These are phyloP conservation scores for Cronartium quercuum DNA, from an alignment of 1,284 basidiomycete species.

Conservation along the genomic window DNA sequence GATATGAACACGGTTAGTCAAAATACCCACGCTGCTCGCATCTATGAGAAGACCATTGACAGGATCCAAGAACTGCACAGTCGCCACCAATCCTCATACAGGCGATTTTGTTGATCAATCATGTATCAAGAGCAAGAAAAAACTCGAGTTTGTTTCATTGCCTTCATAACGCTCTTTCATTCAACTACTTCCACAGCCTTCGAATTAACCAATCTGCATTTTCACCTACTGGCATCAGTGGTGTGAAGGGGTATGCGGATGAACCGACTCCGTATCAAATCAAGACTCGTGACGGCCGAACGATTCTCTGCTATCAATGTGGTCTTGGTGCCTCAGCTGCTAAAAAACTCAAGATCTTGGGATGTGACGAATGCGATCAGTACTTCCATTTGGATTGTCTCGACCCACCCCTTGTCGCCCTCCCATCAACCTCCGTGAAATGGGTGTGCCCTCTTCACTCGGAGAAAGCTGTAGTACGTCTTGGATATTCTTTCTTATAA, in stretches of 20 bases:
- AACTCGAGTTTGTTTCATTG: neutral
- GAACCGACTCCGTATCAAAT: conserved; percentile 34
- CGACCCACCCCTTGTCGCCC: conserved; percentile 30
- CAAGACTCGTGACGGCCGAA: conserved; percentile 29
- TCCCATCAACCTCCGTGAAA: conserved; percentile 11
- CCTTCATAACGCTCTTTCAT: neutral
- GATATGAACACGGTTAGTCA: conserved; percentile 2
- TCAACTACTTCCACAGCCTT: neutral
- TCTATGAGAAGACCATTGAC: neutral
- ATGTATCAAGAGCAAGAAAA: conserved; percentile 2
- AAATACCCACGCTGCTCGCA: neutral
- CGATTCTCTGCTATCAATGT: conserved; percentile 32
- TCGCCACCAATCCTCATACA: conserved; percentile 7
- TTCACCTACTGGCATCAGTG: neutral
- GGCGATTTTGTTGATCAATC: conserved; percentile 21
- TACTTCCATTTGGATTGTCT: conserved; percentile 37
- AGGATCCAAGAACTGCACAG: neutral
- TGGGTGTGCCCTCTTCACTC: conserved; percentile 34
- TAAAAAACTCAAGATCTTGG: conserved; percentile 17
- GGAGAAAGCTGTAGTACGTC: conserved; percentile 9
- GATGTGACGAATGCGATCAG: conserved; percentile 19
- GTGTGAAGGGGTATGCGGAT: conserved; percentile 30
- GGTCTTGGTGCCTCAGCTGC: conserved; percentile 15
- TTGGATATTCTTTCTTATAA: neutral
- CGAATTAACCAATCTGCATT: neutral